Conservation (phyloP, 495 filamentous ascomycete species). For the Aspergillus indologenus region DNA sequence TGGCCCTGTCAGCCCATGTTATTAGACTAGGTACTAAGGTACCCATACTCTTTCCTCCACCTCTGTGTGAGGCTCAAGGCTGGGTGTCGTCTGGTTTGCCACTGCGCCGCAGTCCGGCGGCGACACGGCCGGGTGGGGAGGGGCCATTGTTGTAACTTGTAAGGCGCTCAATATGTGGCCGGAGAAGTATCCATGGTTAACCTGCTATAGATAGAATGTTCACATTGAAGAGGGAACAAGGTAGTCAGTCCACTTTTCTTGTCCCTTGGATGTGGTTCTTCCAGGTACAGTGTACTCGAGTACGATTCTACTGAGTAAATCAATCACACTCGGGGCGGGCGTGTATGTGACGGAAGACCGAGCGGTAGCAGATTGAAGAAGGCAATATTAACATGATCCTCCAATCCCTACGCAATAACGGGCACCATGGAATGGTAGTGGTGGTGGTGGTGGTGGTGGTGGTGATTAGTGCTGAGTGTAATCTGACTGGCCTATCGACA, state of each 20-base stretch:
- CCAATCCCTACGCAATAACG: background rate
- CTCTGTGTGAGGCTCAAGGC: background rate
- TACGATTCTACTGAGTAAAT: too few relatives aligned
- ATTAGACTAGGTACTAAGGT: background rate
- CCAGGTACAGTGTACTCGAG: background rate
- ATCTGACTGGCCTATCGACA: background rate
- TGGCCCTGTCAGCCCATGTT: conserved; percentile 7
- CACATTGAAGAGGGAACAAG: background rate
- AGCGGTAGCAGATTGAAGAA: background rate
- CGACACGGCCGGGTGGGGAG: background rate
- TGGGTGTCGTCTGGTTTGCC: conserved; percentile 1
- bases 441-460: too few relatives aligned
- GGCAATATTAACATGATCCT: background rate
- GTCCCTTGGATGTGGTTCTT: background rate
- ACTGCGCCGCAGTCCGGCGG: background rate
- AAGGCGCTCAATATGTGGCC: background rate
- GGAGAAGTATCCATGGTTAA: background rate
- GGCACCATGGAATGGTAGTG: background rate
- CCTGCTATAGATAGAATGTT: conserved; percentile 1
- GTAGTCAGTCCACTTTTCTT: background rate
- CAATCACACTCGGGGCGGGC: background rate
- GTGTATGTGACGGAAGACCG: background rate
- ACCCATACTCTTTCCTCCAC: conserved; percentile 6
- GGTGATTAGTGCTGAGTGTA: background rate
- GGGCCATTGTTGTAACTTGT: too few relatives aligned